Base-by-base conservation (phyloP, 2,329 filamentous ascomycete species). In the Fusarium penzigii region DNA sequence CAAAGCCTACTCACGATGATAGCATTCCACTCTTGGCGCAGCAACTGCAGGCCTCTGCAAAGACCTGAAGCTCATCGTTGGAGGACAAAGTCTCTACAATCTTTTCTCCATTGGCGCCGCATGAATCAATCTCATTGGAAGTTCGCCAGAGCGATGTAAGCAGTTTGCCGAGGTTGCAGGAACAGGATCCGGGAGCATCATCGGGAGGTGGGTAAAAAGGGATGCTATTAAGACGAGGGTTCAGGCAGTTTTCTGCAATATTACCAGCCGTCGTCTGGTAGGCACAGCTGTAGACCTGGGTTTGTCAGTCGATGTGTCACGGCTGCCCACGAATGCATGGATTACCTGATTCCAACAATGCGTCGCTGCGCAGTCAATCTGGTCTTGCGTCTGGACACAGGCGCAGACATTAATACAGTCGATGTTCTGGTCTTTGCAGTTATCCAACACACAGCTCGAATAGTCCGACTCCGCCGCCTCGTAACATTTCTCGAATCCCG, bases 331-430 rank as follows among this genome's bases (percentile, higher is more conserved):
- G n/a, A 14, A 20, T 29, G 16, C 5, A 8, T 17, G 6, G 17
- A n/a, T 39, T 16, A 34, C 41, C 42, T 29, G 41, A 34, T 49
- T 42, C 49, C 49, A 55, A 39, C 52, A 55, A 34, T 48, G 41
- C 4, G 41, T 36, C 32, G 39, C 32, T 17, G 51, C 47, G 34
- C 51, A 53, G 29, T 46, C 38, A 20, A 53, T 42, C 16, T 40
- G 20, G 5, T 29, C 14, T n/a, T 39, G 13, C 7, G 29, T 41
- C 25, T 39, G 42, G 14, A 46, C 25, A 41, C 51, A 53, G 5
- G 36, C 17, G 16, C 51, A 49, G 16, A 39, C 42, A 29, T 49
- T 49, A 12, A 46, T n/a, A 38, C 51, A 53, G 36, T 49, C 46
- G 11, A 20, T n/a, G 12, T 39, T n/a, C 17, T 13, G 12, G 16